These are phyloP conservation scores for Francoa sonchifolia DNA, from an alignment of 441 rosid genomes.

Conservation along the genomic window DNA sequence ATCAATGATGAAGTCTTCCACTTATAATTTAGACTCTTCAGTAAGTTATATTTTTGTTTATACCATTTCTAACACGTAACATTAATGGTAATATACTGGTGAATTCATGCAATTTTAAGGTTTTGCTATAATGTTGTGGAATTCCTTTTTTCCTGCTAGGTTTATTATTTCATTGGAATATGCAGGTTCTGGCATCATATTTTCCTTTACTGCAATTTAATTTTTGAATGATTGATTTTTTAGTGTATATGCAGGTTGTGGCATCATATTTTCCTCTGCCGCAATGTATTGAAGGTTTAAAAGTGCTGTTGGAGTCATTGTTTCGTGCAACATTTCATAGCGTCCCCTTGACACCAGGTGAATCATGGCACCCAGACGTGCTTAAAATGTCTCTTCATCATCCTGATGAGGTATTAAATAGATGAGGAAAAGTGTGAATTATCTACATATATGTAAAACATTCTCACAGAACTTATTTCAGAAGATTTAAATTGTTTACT, in stretches of 20 bases:
- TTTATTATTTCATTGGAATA: background rate
- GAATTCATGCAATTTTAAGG: conserved; percentile 2
- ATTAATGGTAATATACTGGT: background rate
- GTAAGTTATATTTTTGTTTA: conserved; percentile 36
- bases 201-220: too few relatives aligned
- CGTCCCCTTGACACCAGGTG: conserved; percentile 66
- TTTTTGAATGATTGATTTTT: too few relatives aligned
- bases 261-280: conserved; percentile 85
- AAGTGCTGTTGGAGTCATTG: conserved; percentile 59
- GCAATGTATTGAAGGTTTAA: conserved; percentile 78
- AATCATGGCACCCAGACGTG: conserved; percentile 94
- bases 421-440: conserved; percentile 3
- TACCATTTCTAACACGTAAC: background rate
- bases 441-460: background rate
- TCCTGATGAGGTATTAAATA: conserved; percentile 66
- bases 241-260: conserved; percentile 38
- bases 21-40: conserved; percentile 49
- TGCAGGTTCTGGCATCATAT: too few relatives aligned
- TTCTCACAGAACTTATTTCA: conserved; percentile 6
- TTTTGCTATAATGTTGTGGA: background rate
- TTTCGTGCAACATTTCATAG: conserved; percentile 67
- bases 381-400: conserved; percentile 78
- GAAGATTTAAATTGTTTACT: too few relatives aligned
- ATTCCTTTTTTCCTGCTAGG: background rate
- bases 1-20: conserved; percentile 66